Evolutionary conservation across 2,329 filamentous ascomycete genomes (phyloP).

Genomic region (Penicillium sp.): DNA sequence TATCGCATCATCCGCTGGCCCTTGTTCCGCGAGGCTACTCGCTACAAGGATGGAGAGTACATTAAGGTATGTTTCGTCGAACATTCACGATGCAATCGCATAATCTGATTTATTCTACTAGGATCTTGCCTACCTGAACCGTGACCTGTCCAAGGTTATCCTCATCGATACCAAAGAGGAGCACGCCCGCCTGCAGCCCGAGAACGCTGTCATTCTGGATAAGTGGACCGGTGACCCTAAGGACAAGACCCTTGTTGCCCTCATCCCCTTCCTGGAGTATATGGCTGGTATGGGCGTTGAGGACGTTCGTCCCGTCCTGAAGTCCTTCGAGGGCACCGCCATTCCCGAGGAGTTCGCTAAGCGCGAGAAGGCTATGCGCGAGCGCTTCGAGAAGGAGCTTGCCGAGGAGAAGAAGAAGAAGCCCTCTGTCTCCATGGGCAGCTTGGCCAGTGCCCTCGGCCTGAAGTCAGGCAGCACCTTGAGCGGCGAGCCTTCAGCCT

Average conservation of each 20-base stretch:
- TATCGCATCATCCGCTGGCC: constrained; percentile 95
- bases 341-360: constrained; percentile 88
- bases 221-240: constrained; percentile 83
- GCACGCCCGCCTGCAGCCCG: constrained; percentile 86
- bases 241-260: constrained; percentile 80
- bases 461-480: constrained; percentile 64
- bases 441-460: constrained; percentile 70
- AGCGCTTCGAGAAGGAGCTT: constrained; percentile 78
- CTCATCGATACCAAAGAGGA: constrained; percentile 82
- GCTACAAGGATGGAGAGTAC: constrained; percentile 93
- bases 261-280: constrained; percentile 97
- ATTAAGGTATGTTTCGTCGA: constrained; percentile 67
- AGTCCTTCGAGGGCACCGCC: constrained; percentile 82
- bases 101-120: constrained; percentile 37
- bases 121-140: constrained; percentile 97
- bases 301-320: constrained; percentile 81
- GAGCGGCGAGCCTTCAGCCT: constrained; percentile 68
- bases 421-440: constrained; percentile 61
- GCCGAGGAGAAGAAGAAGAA: constrained; percentile 65
- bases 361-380: constrained; percentile 79
- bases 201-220: constrained; percentile 88
- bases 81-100: background rate
- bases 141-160: constrained; percentile 91
- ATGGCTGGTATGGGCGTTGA: constrained; percentile 88
- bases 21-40: constrained; percentile 91